Conservation (phyloP, 2,329 filamentous ascomycete genomes). For the Paraconiothyrium sp. region DNA sequence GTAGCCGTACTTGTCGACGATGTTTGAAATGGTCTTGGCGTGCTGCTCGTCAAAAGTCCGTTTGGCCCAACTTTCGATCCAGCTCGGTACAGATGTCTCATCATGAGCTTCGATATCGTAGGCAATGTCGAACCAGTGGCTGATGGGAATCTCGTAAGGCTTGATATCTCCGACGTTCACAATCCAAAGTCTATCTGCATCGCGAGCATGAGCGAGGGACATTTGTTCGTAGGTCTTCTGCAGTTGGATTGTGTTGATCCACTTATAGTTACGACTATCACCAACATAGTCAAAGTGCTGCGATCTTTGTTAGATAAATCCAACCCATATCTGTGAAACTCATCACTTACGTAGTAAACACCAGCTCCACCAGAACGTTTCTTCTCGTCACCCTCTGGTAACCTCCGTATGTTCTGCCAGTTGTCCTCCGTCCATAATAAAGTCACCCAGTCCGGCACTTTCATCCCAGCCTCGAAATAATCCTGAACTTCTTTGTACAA, state of each 20-base stretch:
- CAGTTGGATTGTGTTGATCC: constrained; percentile 72
- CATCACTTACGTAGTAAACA: constrained; percentile 64
- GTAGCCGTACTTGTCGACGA: constrained; percentile 66
- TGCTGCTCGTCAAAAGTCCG: constrained; percentile 65
- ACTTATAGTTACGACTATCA: constrained; percentile 65
- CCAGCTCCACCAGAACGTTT: constrained; percentile 69
- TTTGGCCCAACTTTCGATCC: constrained; percentile 66
- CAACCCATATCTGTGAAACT: background rate
- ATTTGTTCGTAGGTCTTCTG: constrained; percentile 74
- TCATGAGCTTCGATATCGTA: constrained; percentile 69
- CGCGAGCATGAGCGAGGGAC: constrained; percentile 67
- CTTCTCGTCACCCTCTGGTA: constrained; percentile 69
- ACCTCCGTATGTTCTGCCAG: constrained; percentile 70
- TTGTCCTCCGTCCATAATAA: constrained; percentile 77
- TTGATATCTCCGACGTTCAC: constrained; percentile 75
- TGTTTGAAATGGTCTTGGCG: constrained; percentile 59
- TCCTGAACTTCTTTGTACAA: constrained; percentile 78
- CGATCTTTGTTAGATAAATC: constrained; percentile 7
- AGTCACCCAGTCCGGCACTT: constrained; percentile 71
- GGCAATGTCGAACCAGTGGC: constrained; percentile 73
- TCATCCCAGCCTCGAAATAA: constrained; percentile 72
- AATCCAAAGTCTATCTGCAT: constrained; percentile 71
- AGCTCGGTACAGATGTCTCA: constrained; percentile 64
- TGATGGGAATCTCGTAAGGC: constrained; percentile 71
- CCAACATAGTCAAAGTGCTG: constrained; percentile 72